Base-by-base conservation (phyloP, 495 filamentous ascomycete species). In the Elasticomyces elasticus region DNA sequence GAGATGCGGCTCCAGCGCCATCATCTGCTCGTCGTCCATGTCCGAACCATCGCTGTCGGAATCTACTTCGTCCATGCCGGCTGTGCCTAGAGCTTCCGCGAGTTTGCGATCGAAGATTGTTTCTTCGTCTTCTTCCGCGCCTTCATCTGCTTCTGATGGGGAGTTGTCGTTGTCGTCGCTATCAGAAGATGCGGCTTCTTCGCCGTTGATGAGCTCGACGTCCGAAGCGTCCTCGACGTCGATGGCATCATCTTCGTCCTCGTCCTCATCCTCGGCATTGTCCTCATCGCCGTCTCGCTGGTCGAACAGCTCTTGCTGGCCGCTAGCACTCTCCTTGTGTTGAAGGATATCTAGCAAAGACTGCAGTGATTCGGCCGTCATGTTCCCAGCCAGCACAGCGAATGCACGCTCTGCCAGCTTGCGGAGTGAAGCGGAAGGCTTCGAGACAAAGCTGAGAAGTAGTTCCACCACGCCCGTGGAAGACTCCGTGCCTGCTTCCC, bases 21-120 rank as follows among this genome's bases (percentile, higher is more conserved):
- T 83, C 92, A 98, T 98, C 63, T 95, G 86, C 37, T 89, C 88
- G 70, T 97, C 92, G 51, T 87, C 82, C 86, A 95, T 92, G 66
- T 92, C 87, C 5, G 61, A 62, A 47, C 51, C 60, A 24, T 58
- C 56, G 0, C 79, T 80, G 58, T 78, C 80, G 28, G 74, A 72
- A 40, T 60, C 58, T 11, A 75, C 73, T 2, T 68, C 74, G 43
- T 78, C 69, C 62, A 74, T 64, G 52, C 82, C 74, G 17, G 79
- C 72, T 19, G 80, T 83, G 19, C 79, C 77, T 11, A 95, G 79
- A 3, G 84, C 84, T 49, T 79, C 74, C 25, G 85, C 84, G 40
- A 95, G 79, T 43, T 86, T 88, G 43, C 82, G 82, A 65, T 95
- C 81, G 62, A 95, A 82, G 33, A 71, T 78, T 46, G 74, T 71